Conservation (phyloP, 352 stramenopile genomes). For the Blastocystis sp. region DNA sequence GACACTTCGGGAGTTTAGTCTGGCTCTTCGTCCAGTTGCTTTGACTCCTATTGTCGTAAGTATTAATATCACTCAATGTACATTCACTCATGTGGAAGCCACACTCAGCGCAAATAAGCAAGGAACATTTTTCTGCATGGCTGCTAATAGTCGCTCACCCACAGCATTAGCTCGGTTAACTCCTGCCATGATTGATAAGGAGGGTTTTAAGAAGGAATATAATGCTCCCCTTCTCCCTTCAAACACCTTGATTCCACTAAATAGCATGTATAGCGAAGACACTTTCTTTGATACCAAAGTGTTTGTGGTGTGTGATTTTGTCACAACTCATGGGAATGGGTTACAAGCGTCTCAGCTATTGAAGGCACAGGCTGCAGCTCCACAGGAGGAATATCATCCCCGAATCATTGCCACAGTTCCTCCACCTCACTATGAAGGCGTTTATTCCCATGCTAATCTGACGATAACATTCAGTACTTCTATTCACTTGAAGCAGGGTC, state of each 20-base stretch:
- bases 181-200: neutral
- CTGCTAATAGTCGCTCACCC: neutral
- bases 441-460: conserved; percentile 10
- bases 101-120: conserved; percentile 26
- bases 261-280: neutral
- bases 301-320: conserved; percentile 18
- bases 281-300: neutral
- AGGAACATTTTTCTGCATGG: conserved; percentile 12
- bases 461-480: conserved; percentile 4
- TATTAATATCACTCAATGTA: neutral
- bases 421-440: neutral
- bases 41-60: neutral
- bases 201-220: neutral
- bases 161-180: neutral
- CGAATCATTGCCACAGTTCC: neutral
- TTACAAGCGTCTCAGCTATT: neutral
- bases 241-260: neutral
- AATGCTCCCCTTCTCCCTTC: neutral
- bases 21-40: neutral
- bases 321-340: neutral
- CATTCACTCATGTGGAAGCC: neutral
- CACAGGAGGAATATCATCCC: conserved; percentile 12
- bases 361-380: neutral
- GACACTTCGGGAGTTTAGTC: neutral
- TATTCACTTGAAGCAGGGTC: neutral